Evolutionary conservation across 163 green algal species (phyloP), one percentile per base, ranked within the genome.

Genomic region (Scenedesmus sp.): DNA sequence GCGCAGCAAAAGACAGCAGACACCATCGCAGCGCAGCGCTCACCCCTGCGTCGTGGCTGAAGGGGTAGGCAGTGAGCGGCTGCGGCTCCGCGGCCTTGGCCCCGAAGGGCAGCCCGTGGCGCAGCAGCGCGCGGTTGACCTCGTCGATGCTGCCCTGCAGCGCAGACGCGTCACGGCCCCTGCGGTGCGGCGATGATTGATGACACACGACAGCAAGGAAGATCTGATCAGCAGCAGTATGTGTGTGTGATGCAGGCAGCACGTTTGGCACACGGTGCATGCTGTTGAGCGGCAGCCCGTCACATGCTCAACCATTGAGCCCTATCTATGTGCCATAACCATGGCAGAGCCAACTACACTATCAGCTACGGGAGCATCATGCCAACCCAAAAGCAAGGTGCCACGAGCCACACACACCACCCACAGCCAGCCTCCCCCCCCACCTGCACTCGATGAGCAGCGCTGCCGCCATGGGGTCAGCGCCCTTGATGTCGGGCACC

Each of bases 361-460:
- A 26, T 26, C 26, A 26, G 26, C 26, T 26, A 26, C 26, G 26
- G 26, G 26, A 26, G 26, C 26, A 26, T 26, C 26, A 26, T 26
- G 26, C 26, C 26, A 26, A 26, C 26, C 26, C 26, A 26, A 26
- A 20, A 20, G 62, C 62, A 70, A 70, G 0, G 12, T 70, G 62
- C 10, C 12, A 70, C 10, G 62, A 20, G 13, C 62, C 13, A 70
- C 62, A 70, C 62, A 70, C 62, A 70, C 12, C 62, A 26, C 10
- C 0, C 62, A 70, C 62, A 12, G 10, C 62, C 62, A 70, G 62
- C 62, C 62, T 52, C 74, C 1, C 5, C 15, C 15, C 74, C 74
- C 34, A 59, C 34, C 97, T 94, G 96, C 98, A 99, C 95, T 99
- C 98, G 66, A 99, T 98, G n/a, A 99, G 95, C 93, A 99, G 95